These are phyloP conservation scores for Dioszegia hungarica DNA, from an alignment of 768 basidiomycete species.

Conservation along the genomic window DNA sequence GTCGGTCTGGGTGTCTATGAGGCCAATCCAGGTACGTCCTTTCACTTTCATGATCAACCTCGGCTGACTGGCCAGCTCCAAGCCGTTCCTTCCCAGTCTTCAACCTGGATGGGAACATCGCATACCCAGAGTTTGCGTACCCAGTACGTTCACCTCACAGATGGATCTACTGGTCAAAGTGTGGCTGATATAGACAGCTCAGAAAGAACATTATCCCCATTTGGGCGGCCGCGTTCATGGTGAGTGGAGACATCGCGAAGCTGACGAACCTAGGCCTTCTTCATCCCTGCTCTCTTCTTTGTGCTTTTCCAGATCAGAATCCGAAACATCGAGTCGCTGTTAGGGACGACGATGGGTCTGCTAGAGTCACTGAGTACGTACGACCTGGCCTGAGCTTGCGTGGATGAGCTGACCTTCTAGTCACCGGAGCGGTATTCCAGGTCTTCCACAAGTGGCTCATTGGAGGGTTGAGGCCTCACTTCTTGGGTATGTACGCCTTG, in stretches of 20 bases:
- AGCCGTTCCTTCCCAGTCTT: slow-evolving; percentile 42
- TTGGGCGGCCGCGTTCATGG: slow-evolving; percentile 56
- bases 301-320: slow-evolving; percentile 57
- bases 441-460: slow-evolving; percentile 60
- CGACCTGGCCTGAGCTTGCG: background rate
- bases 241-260: no score
- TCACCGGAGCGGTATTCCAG: slow-evolving; percentile 53
- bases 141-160: slow-evolving; percentile 3
- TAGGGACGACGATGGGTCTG: slow-evolving; percentile 57
- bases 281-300: slow-evolving; percentile 59
- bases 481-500: slow-evolving; percentile 18
- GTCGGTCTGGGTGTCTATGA: slow-evolving; percentile 57
- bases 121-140: slow-evolving; percentile 53
- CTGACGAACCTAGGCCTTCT: no score
- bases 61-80: slow-evolving; percentile 24
- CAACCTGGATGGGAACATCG: slow-evolving; percentile 51
- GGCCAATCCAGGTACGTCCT: slow-evolving; percentile 45
- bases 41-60: background rate
- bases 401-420: slow-evolving; percentile 6
- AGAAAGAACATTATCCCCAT: slow-evolving; percentile 59
- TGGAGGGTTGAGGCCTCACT: slow-evolving; percentile 29
- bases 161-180: background rate
- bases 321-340: slow-evolving; percentile 53
- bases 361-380: slow-evolving; percentile 53
- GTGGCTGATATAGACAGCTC: slow-evolving; percentile 11